Percentiles rank a stretch among this genome's conserved stretches.
Evolutionary conservation across 148 eudicot genomes (phyloP).

Genomic region (Chenopodium album): DNA sequence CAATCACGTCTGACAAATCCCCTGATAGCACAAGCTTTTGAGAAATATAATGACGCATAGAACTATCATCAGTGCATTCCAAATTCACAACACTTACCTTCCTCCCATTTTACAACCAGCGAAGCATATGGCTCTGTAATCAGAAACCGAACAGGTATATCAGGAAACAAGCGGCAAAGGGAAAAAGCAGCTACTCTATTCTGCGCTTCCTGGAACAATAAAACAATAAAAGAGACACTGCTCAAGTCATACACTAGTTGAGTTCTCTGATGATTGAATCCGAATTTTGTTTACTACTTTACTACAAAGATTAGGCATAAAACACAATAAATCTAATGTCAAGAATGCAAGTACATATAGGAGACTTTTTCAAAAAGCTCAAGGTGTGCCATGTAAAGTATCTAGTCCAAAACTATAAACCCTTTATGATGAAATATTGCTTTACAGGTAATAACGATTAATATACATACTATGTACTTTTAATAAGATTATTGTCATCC

Average conservation of each 20-base stretch:
- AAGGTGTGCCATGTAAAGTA: too few species aligned
- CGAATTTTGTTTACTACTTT: neutral
- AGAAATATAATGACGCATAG: conserved; percentile 4
- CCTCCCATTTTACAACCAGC: conserved; percentile 69
- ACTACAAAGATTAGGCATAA: neutral
- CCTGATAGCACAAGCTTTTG: conserved; percentile 40
- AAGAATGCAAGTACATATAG: neutral
- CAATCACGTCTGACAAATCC: conserved; percentile 44
- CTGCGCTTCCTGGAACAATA: conserved; percentile 74
- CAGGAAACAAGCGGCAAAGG: conserved; percentile 80
- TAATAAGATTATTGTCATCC: too few species aligned
- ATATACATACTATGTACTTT: too few species aligned
- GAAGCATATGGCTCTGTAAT: conserved; percentile 76
- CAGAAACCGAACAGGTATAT: conserved; percentile 74
- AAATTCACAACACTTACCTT: conserved; percentile 47
- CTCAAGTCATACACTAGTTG: neutral
- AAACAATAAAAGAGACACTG: conserved; percentile 11
- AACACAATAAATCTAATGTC: too few species aligned
- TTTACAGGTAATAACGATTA: too few species aligned
- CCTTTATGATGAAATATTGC: too few species aligned
- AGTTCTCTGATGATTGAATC: neutral
- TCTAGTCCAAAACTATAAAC: too few species aligned
- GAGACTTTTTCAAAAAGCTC: too few species aligned
- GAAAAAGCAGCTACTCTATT: conserved; percentile 91
- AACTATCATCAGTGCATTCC: conserved; percentile 2